Conservation (phyloP, 169 alveolate genomes). For the Eimeria falciformis region DNA sequence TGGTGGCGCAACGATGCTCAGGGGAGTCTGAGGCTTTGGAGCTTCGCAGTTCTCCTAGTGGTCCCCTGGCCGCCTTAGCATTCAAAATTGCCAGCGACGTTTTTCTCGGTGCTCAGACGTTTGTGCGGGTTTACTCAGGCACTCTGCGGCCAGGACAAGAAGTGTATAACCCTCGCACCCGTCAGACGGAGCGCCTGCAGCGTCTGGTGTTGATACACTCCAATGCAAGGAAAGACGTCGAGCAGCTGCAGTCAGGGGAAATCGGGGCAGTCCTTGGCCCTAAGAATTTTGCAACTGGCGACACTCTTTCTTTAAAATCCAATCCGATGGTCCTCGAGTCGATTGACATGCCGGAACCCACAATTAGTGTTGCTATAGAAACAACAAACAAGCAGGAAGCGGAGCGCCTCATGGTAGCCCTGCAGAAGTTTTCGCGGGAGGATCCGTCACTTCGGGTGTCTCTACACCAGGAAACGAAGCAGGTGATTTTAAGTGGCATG, state of each 20-base stretch:
- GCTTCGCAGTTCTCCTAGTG: neutral
- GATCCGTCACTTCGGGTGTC: slow-evolving; percentile 87
- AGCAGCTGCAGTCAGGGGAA: slow-evolving; percentile 87
- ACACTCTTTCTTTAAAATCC: slow-evolving; percentile 85
- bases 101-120: slow-evolving; percentile 77
- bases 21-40: neutral
- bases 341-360: slow-evolving; percentile 90
- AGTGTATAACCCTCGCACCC: slow-evolving; percentile 86
- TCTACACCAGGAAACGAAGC: slow-evolving; percentile 89
- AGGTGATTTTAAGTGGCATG: slow-evolving; percentile 91
- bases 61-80: slow-evolving; percentile 82
- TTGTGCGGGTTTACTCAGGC: slow-evolving; percentile 87
- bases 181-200: slow-evolving; percentile 87
- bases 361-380: slow-evolving; percentile 85
- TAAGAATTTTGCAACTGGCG: slow-evolving; percentile 90
- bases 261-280: slow-evolving; percentile 87
- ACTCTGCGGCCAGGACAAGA: slow-evolving; percentile 77
- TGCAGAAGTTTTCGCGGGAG: slow-evolving; percentile 85
- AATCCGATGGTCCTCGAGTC: slow-evolving; percentile 85
- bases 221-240: slow-evolving; percentile 86
- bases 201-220: slow-evolving; percentile 90
- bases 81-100: slow-evolving; percentile 86
- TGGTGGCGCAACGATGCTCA: neutral
- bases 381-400: slow-evolving; percentile 82
- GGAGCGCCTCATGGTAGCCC: slow-evolving; percentile 87